A percentile compares a stretch with the other conserved stretches of the same genome.
These are phyloP conservation scores for Paramecium biaurelia DNA, from an alignment of 73 alveolate genomes.

Conservation along the genomic window DNA sequence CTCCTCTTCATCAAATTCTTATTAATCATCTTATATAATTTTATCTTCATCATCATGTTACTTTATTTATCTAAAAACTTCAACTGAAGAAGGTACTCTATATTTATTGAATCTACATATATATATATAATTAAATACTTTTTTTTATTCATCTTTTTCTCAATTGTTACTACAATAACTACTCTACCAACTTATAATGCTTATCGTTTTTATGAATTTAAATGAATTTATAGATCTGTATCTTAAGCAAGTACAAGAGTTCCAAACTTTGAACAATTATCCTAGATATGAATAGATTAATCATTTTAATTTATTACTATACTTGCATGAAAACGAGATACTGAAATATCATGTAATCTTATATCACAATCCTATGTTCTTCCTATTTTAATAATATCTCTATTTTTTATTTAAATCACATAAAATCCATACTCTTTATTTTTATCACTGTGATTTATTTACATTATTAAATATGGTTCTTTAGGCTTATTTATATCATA, in stretches of 20 bases:
- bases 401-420: neutral
- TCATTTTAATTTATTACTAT: slow-evolving; percentile 26
- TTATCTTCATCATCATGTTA: neutral
- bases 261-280: slow-evolving; percentile 65
- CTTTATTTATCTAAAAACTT: slow-evolving; percentile 23
- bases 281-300: slow-evolving; percentile 54
- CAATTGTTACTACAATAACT: neutral
- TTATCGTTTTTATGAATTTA: neutral
- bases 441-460: slow-evolving; percentile 21
- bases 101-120: neutral
- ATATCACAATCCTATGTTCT: slow-evolving; percentile 77
- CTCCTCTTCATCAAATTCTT: neutral
- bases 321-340: slow-evolving; percentile 74
- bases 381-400: slow-evolving; percentile 48
- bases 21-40: neutral
- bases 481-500: slow-evolving; percentile 19
- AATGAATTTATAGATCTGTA: neutral
- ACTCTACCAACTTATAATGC: neutral
- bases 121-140: neutral
- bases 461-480: neutral
- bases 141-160: neutral
- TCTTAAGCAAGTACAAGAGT: slow-evolving; percentile 45
- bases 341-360: slow-evolving; percentile 76
- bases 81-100: slow-evolving; percentile 30
- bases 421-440: neutral